phyloP scores from a whole-genome alignment of 192 early-diverging fungal genomes.

The Funneliformis geosporum region DNA sequence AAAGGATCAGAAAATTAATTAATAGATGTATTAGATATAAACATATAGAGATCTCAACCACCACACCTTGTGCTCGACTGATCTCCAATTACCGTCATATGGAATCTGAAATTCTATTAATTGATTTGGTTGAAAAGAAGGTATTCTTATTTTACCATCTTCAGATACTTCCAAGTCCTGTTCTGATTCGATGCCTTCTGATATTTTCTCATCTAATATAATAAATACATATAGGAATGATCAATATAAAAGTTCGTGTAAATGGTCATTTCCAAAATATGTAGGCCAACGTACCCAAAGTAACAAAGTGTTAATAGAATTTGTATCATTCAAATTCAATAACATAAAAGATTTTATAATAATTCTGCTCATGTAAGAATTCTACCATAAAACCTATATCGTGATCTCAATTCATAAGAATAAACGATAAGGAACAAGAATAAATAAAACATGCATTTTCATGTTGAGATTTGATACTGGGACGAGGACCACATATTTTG shows the following conservation, averaged over 20 bases:
- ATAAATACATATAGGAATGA: background rate
- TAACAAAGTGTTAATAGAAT: background rate
- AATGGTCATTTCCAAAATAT: background rate
- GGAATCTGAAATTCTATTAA: slow-evolving; percentile 46
- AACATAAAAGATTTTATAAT: background rate
- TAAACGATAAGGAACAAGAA: no score
- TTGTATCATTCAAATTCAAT: background rate
- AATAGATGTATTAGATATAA: background rate
- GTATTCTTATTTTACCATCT: slow-evolving; percentile 45
- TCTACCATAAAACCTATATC: background rate
- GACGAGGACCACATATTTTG: background rate
- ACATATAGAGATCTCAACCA: background rate
- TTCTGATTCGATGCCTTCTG: slow-evolving; percentile 23
- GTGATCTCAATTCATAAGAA: no score
- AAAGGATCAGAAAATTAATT: slow-evolving; percentile 11
- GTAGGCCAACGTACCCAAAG: background rate
- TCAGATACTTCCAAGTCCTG: slow-evolving; percentile 41
- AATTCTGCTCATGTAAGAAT: background rate
- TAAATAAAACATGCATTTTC: no score
- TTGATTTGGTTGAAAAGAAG: slow-evolving; percentile 40
- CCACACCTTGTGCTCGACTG: slow-evolving; percentile 39
- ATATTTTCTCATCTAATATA: slow-evolving; percentile 12
- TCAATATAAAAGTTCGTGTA: background rate
- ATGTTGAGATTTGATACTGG: background rate
- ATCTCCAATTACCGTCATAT: slow-evolving; percentile 45